Percentiles rank a stretch among this genome's conserved stretches.
phyloP scores from a whole-genome alignment of 768 basidiomycete species.

The Fomitopsis pulvina region DNA sequence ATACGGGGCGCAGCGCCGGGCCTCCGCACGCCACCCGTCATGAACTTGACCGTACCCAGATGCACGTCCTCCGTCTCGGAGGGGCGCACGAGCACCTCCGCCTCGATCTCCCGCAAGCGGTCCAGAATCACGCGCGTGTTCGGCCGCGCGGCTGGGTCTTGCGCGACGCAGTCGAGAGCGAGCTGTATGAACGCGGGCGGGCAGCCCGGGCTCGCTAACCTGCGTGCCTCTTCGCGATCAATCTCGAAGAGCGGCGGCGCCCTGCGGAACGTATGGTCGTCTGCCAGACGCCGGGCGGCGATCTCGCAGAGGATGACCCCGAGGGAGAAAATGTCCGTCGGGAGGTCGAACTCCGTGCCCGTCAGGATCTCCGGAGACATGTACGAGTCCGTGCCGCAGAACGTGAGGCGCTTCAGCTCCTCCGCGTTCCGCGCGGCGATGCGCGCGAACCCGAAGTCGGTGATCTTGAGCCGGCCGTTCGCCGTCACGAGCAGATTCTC shows the following conservation, averaged over 20 bases:
- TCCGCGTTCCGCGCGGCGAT: constrained; percentile 91
- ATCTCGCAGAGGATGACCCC: constrained; percentile 95
- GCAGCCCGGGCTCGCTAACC: constrained; percentile 63
- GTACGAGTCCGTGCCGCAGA: constrained; percentile 88
- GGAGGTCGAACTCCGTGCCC: constrained; percentile 87
- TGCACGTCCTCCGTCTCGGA: constrained; percentile 64
- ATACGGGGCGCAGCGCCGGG: constrained; percentile 62
- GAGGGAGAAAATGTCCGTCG: constrained; percentile 92
- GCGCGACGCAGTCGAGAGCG: constrained; percentile 68
- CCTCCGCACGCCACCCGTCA: constrained; percentile 56
- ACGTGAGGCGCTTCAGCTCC: constrained; percentile 79
- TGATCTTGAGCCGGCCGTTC: constrained; percentile 93
- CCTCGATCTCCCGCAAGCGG: constrained; percentile 73
- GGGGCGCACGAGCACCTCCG: constrained; percentile 66
- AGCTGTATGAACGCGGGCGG: constrained; percentile 74
- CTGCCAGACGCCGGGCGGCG: constrained; percentile 75
- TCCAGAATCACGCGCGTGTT: constrained; percentile 75
- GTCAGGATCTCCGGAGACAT: constrained; percentile 96
- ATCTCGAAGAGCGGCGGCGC: constrained; percentile 74
- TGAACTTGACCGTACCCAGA: constrained; percentile 80
- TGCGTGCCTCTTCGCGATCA: constrained; percentile 65
- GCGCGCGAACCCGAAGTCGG: constrained; percentile 97
- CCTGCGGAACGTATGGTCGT: constrained; percentile 73
- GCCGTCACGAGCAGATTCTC: constrained; percentile 95
- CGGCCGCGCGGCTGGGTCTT: constrained; percentile 64